Evolutionary conservation across 495 filamentous ascomycete species (phyloP).

Genomic region (Polyplosphaeria fusca): DNA sequence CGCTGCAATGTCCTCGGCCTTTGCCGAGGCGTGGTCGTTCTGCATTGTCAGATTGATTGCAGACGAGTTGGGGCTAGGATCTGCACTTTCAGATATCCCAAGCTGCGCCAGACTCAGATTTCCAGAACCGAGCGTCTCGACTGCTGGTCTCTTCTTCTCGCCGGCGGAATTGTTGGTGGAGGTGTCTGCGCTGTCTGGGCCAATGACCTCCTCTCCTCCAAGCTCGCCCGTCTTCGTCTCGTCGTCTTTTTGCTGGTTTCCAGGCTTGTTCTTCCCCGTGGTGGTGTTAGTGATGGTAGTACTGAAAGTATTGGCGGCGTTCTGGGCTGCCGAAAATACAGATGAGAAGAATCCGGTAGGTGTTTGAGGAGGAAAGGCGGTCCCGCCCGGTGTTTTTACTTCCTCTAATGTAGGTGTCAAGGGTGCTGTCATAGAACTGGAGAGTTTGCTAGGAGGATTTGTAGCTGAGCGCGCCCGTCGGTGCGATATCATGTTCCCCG

Average conservation of each 20-base stretch:
- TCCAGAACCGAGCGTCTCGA: slow-evolving; percentile 86
- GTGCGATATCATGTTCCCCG: slow-evolving; percentile 75
- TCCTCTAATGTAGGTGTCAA: slow-evolving; percentile 72
- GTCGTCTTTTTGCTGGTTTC: slow-evolving; percentile 35
- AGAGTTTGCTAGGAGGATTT: slow-evolving; percentile 82
- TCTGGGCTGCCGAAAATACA: slow-evolving; percentile 90
- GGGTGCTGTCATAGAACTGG: slow-evolving; percentile 66
- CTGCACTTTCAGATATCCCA: slow-evolving; percentile 57
- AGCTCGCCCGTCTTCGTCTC: slow-evolving; percentile 34
- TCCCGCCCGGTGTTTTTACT: slow-evolving; percentile 50
- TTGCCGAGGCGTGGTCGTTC: slow-evolving; percentile 52
- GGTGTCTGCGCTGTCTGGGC: slow-evolving; percentile 32
- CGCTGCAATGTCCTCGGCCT: slow-evolving; percentile 56
- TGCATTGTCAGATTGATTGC: slow-evolving; percentile 45
- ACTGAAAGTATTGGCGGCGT: slow-evolving; percentile 80
- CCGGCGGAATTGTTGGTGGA: slow-evolving; percentile 25
- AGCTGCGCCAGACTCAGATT: slow-evolving; percentile 84
- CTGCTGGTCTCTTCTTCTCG: slow-evolving; percentile 55
- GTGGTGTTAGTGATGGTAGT: slow-evolving; percentile 71
- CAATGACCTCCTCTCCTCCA: slow-evolving; percentile 38
- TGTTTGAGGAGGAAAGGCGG: slow-evolving; percentile 46
- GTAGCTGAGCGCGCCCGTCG: slow-evolving; percentile 64
- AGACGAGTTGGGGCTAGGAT: slow-evolving; percentile 49
- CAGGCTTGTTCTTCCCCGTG: slow-evolving; percentile 36
- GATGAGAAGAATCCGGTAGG: slow-evolving; percentile 82